Conservation (phyloP, 306 rosid genomes). For the Quercus mongolica region DNA sequence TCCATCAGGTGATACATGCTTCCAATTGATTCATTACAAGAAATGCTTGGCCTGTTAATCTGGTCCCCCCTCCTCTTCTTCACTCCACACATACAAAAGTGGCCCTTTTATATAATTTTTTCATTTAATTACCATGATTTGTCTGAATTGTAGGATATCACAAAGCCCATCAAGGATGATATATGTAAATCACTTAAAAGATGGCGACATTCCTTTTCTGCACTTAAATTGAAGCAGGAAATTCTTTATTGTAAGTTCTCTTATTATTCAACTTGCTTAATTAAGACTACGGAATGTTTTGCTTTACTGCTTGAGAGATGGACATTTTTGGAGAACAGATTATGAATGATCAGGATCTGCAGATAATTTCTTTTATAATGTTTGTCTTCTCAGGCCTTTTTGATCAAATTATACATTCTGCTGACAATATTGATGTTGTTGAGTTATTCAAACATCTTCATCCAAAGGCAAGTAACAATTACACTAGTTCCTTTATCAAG, state of each 20-base stretch:
- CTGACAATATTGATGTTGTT: conserved; percentile 78
- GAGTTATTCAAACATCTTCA: conserved; percentile 96
- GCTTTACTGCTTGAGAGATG: not conserved
- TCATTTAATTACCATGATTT: not conserved
- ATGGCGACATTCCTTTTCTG: conserved; percentile 86
- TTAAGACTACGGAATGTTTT: not conserved
- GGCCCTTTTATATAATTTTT: not conserved
- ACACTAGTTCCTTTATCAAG: conserved; percentile 17
- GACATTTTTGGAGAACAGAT: not conserved
- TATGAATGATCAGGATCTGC: not conserved
- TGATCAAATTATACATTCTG: conserved; percentile 94
- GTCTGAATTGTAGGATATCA: conserved; percentile 67
- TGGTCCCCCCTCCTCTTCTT: not conserved
- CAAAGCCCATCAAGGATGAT: conserved; percentile 79
- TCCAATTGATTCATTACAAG: not conserved
- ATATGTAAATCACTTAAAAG: conserved; percentile 72
- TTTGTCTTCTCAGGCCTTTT: conserved; percentile 63
- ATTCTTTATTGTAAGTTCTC: conserved; percentile 74
- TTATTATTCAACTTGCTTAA: conserved; percentile 6
- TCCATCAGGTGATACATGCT: conserved; percentile 57
- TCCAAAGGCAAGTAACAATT: conserved; percentile 57
- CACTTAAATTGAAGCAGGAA: conserved; percentile 90
- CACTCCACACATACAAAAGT: not conserved
- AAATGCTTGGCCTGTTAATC: not conserved
- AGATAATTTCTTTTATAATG: not conserved